Evolutionary conservation across 495 filamentous ascomycete genomes (phyloP).

Genomic region (Tuber brumale): DNA sequence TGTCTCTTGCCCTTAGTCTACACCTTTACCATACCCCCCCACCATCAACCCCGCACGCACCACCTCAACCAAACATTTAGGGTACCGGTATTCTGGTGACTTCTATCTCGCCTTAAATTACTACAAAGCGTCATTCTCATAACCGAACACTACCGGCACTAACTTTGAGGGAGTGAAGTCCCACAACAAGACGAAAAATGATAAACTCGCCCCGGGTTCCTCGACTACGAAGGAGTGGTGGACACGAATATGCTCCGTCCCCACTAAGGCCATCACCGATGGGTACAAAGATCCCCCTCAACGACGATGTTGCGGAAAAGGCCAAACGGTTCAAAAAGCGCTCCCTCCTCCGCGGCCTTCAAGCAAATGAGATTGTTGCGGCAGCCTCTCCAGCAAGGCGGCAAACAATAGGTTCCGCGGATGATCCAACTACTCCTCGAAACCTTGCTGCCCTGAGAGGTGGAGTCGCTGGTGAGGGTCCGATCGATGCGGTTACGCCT

Average conservation of each 20-base stretch:
- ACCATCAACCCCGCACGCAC: neutral
- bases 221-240: neutral
- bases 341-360: slow-evolving; percentile 79
- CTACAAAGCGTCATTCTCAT: neutral
- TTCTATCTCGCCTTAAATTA: neutral
- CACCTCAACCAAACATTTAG: neutral
- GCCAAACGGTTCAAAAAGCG: slow-evolving; percentile 79
- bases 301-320: slow-evolving; percentile 91
- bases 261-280: slow-evolving; percentile 17
- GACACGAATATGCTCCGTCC: slow-evolving; percentile 14
- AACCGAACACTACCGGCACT: neutral
- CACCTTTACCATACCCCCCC: neutral
- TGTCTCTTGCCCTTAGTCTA: neutral
- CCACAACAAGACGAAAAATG: neutral
- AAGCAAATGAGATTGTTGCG: slow-evolving; percentile 84
- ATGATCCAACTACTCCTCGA: slow-evolving; percentile 49
- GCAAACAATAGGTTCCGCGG: slow-evolving; percentile 56
- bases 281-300: slow-evolving; percentile 64
- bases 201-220: neutral
- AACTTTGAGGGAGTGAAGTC: neutral
- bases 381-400: slow-evolving; percentile 83
- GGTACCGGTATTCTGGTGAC: neutral
- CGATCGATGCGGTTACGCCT: slow-evolving; percentile 70
- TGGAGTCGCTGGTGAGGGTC: slow-evolving; percentile 50
- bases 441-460: slow-evolving; percentile 51